Conservation (phyloP, 306 rosid genomes). For the Comarum palustre region DNA sequence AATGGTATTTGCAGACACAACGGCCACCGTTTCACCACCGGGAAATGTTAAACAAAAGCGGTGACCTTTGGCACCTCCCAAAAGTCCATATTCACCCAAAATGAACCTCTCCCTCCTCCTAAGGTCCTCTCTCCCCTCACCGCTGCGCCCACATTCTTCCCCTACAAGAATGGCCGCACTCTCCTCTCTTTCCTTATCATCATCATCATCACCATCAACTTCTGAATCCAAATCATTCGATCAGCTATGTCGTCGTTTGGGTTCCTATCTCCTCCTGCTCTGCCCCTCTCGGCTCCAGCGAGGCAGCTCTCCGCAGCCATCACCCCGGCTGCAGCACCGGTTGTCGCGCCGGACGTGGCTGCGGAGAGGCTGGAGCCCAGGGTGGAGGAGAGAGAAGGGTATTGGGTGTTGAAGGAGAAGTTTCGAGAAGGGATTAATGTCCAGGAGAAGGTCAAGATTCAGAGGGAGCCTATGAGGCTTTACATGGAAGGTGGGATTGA, state of each 20-base stretch:
- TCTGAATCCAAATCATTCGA: background rate
- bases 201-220: background rate
- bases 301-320: slow-evolving; percentile 44
- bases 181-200: background rate
- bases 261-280: slow-evolving; percentile 50
- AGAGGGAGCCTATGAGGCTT: slow-evolving; percentile 81
- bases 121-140: slow-evolving; percentile 37
- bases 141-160: background rate
- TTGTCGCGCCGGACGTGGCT: slow-evolving; percentile 28
- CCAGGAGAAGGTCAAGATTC: slow-evolving; percentile 73
- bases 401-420: slow-evolving; percentile 76
- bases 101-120: slow-evolving; percentile 39
- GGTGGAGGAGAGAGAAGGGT: slow-evolving; percentile 71
- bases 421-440: slow-evolving; percentile 67
- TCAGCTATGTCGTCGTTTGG: slow-evolving; percentile 53
- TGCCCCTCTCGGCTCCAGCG: slow-evolving; percentile 22
- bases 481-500: slow-evolving; percentile 73
- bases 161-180: slow-evolving; percentile 55
- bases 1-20: background rate
- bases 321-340: slow-evolving; percentile 32
- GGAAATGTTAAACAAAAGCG: no score
- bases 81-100: slow-evolving; percentile 36
- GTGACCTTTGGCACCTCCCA: slow-evolving; percentile 59
- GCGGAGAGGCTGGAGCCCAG: slow-evolving; percentile 63
- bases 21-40: background rate